Conservation (phyloP, 805 yeast genomes). For the Candida patagonica region DNA sequence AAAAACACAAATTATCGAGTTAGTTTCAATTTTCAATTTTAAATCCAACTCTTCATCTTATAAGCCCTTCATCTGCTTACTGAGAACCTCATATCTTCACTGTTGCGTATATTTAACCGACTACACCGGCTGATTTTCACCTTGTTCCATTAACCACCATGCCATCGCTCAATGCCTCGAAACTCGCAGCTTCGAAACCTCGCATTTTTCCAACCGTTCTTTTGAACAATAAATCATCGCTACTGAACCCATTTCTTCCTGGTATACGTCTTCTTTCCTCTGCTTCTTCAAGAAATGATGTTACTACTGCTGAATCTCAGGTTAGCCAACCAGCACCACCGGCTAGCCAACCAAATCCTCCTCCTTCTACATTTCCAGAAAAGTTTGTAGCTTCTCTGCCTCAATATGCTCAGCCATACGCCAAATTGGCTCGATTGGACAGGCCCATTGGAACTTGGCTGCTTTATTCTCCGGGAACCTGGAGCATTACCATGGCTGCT, state of each 20-base stretch:
- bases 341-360: no score
- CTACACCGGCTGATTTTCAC: no score
- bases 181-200: no score
- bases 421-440: slow-evolving; percentile 84
- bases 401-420: slow-evolving; percentile 70
- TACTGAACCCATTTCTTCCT: no score
- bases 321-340: neutral
- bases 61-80: neutral
- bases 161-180: no score
- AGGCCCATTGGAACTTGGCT: slow-evolving; percentile 94
- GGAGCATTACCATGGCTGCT: slow-evolving; percentile 92
- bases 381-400: slow-evolving; percentile 43
- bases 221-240: no score
- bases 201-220: no score
- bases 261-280: neutral
- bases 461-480: slow-evolving; percentile 72
- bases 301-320: neutral
- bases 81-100: no score
- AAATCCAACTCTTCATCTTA: neutral
- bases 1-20: no score
- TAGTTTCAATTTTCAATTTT: no score
- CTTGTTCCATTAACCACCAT: no score
- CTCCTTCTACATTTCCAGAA: slow-evolving; percentile 24
- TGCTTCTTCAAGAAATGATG: neutral
- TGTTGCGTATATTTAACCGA: no score